phyloP scores from a whole-genome alignment of 306 rosid species.

The Styphnolobium japonicum region DNA sequence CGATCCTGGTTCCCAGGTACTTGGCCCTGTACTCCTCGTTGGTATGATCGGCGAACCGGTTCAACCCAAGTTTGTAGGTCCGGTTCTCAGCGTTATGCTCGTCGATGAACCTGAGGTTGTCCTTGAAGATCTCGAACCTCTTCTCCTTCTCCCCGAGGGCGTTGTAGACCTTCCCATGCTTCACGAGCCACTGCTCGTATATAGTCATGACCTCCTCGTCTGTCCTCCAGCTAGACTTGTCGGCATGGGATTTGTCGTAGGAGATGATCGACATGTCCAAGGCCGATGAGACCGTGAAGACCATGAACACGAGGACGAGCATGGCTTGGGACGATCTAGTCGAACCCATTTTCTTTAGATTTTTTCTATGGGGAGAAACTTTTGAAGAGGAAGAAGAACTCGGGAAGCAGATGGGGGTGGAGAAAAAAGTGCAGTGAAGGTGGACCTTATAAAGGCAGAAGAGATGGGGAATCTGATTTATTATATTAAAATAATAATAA shows the following conservation, averaged over 20 bases:
- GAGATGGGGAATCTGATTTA: neutral
- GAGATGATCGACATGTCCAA: slow-evolving; percentile 70
- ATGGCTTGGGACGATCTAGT: slow-evolving; percentile 22
- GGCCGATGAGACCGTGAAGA: slow-evolving; percentile 54
- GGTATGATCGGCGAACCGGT: slow-evolving; percentile 85
- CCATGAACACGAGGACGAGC: slow-evolving; percentile 30
- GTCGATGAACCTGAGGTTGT: slow-evolving; percentile 76
- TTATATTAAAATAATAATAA: neutral
- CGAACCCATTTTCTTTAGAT: slow-evolving; percentile 43
- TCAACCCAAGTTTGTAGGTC: slow-evolving; percentile 65
- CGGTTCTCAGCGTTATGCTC: slow-evolving; percentile 50
- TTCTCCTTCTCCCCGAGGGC: slow-evolving; percentile 64
- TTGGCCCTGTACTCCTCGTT: slow-evolving; percentile 77
- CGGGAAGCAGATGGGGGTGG: neutral
- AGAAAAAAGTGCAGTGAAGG: slow-evolving; percentile 12
- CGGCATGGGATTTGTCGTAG: slow-evolving; percentile 40
- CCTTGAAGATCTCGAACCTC: slow-evolving; percentile 84
- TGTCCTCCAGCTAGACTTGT: slow-evolving; percentile 38
- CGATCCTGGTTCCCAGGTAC: slow-evolving; percentile 56
- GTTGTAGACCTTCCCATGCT: slow-evolving; percentile 65
- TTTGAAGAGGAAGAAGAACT: neutral
- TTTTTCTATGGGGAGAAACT: neutral
- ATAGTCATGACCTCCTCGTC: slow-evolving; percentile 59
- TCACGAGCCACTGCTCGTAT: slow-evolving; percentile 69
- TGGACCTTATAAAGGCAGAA: slow-evolving; percentile 41